Evolutionary conservation across 441 rosid genomes (phyloP).

Genomic region (Metrosideros polymorpha): DNA sequence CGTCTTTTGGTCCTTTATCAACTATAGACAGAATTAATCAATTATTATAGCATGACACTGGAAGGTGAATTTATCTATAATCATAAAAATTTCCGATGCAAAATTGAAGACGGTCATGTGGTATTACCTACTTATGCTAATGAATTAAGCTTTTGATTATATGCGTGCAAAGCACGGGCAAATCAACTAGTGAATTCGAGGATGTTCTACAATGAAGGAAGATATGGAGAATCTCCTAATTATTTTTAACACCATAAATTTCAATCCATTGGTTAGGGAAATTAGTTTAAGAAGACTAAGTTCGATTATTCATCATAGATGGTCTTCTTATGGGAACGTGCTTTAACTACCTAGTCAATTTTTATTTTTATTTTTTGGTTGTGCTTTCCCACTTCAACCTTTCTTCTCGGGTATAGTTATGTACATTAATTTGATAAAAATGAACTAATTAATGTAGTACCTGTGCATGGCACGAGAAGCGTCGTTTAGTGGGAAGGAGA

Average conservation of each 20-base stretch:
- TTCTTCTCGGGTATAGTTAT: not conserved
- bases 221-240: no score
- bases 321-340: not conserved
- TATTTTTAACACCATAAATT: no score
- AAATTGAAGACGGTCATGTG: not conserved
- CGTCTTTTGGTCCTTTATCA: no score
- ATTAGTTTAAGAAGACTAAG: not conserved
- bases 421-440: not conserved
- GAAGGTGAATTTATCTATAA: not conserved
- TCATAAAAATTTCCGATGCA: not conserved
- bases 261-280: not conserved
- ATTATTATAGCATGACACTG: accelerated
- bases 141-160: not conserved
- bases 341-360: not conserved
- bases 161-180: not conserved
- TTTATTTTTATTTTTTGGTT: not conserved
- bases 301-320: not conserved
- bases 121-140: not conserved
- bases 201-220: no score
- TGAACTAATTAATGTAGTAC: not conserved
- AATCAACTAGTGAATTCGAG: not conserved
- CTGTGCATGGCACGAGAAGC: not conserved
- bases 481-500: not conserved
- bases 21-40: not conserved
- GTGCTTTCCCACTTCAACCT: not conserved